These are phyloP conservation scores for Auricularia sp. DNA, from an alignment of 768 basidiomycete species.

Conservation along the genomic window DNA sequence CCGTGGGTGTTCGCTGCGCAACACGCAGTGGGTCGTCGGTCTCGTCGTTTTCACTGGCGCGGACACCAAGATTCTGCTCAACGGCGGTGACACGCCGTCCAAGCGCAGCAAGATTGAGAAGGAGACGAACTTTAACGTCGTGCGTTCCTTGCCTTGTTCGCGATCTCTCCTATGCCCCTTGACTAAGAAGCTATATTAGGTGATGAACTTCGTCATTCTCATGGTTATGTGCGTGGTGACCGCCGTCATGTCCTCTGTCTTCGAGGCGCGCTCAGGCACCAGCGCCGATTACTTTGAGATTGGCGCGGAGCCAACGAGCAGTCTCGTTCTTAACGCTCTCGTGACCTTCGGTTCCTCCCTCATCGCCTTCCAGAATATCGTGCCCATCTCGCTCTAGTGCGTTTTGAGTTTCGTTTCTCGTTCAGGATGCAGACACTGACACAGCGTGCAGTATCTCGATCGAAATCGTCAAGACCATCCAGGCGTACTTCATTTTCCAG, in stretches of 20 bases:
- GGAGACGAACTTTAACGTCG: conserved; percentile 96
- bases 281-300: conserved; percentile 67
- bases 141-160: conserved; percentile 17
- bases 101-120: conserved; percentile 96
- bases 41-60: conserved; percentile 89
- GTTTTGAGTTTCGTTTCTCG: neutral
- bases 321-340: conserved; percentile 58
- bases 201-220: conserved; percentile 78
- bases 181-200: neutral
- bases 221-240: conserved; percentile 64
- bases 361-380: conserved; percentile 95
- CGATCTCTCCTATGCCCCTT: neutral
- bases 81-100: conserved; percentile 88
- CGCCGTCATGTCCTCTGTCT: conserved; percentile 66
- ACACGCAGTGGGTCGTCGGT: conserved; percentile 87
- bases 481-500: conserved; percentile 93
- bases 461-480: conserved; percentile 96
- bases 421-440: neutral
- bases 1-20: conserved; percentile 81
- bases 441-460: conserved; percentile 56
- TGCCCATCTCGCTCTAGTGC: conserved; percentile 79
- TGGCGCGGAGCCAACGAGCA: conserved; percentile 51
- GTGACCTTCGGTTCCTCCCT: conserved; percentile 90
- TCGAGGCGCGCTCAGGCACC: conserved; percentile 47
- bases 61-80: conserved; percentile 88